A percentile compares a stretch with the other conserved stretches of the same genome.
These are phyloP conservation scores for Schizophyllum amplum DNA, from an alignment of 1,284 basidiomycete species.

Conservation along the genomic window DNA sequence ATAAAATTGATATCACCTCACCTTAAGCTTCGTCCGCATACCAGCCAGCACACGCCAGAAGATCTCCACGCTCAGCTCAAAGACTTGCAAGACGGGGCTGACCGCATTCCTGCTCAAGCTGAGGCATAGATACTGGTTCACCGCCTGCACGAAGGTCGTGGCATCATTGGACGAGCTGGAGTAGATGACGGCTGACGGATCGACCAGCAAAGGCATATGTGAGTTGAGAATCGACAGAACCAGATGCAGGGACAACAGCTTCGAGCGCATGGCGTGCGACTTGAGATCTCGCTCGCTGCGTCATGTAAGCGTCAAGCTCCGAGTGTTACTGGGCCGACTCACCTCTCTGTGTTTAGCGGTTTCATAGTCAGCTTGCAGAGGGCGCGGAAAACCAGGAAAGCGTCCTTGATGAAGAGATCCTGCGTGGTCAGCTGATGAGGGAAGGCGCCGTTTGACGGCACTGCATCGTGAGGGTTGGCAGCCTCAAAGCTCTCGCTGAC, in stretches of 20 bases:
- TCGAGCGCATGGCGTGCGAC: constrained; percentile 94
- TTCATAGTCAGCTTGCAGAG: constrained; percentile 99
- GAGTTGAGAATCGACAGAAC: constrained; percentile 89
- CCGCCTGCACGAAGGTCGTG: constrained; percentile 83
- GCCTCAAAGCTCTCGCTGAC: constrained; percentile 23
- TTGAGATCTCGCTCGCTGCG: constrained; percentile 84
- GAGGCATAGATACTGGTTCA: constrained; percentile 93
- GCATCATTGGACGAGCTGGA: constrained; percentile 82
- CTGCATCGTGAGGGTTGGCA: constrained; percentile 21
- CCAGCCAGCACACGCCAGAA: constrained; percentile 95
- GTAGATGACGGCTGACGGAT: constrained; percentile 80
- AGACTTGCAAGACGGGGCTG: constrained; percentile 92
- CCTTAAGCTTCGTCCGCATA: constrained; percentile 95
- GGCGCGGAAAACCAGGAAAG: constrained; percentile 92
- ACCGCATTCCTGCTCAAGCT: constrained; percentile 94
- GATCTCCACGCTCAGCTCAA: constrained; percentile 97
- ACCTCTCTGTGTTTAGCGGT: constrained; percentile 88
- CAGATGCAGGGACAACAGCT: constrained; percentile 87
- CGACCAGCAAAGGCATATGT: constrained; percentile 84
- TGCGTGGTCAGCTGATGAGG: constrained; percentile 39
- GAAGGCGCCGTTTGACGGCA: constrained; percentile 16
- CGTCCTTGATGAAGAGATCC: constrained; percentile 91
- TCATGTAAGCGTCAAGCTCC: constrained; percentile 10
- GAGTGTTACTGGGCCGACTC: constrained; percentile 14
- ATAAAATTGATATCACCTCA: constrained; percentile 16